Percentiles rank a stretch among this genome's conserved stretches.
Conservation (phyloP, 352 stramenopile genomes). For the Proteromonas lacertae region DNA sequence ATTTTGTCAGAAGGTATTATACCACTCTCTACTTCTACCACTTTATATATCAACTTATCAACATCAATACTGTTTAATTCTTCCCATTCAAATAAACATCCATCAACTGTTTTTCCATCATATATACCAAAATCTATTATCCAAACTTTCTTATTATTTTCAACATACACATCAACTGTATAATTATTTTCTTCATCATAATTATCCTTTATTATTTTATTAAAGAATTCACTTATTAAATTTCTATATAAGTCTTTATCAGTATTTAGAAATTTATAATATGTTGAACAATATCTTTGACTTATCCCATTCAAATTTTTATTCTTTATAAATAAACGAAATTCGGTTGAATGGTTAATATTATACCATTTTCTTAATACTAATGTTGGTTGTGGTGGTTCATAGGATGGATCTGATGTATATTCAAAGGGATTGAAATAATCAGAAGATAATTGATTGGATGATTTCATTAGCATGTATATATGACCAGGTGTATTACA, state of each 20-base stretch:
- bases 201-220: background rate
- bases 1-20: background rate
- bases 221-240: background rate
- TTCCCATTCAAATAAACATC: background rate
- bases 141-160: constrained; percentile 1
- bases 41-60: background rate
- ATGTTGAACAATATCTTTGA: background rate
- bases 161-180: background rate
- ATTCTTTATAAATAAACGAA: background rate
- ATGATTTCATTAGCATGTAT: constrained; percentile 1
- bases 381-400: background rate
- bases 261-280: background rate
- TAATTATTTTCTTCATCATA: background rate
- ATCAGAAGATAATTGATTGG: background rate
- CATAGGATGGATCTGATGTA: background rate
- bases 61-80: background rate
- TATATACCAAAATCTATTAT: background rate
- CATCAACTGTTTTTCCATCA: background rate
- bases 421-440: background rate
- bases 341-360: background rate
- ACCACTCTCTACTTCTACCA: background rate
- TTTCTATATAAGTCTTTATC: background rate
- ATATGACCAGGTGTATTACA: background rate
- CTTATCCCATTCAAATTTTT: background rate
- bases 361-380: constrained; percentile 1